Conservation (phyloP, 2,329 filamentous ascomycete species). For the Orbilia ellipsospora region DNA sequence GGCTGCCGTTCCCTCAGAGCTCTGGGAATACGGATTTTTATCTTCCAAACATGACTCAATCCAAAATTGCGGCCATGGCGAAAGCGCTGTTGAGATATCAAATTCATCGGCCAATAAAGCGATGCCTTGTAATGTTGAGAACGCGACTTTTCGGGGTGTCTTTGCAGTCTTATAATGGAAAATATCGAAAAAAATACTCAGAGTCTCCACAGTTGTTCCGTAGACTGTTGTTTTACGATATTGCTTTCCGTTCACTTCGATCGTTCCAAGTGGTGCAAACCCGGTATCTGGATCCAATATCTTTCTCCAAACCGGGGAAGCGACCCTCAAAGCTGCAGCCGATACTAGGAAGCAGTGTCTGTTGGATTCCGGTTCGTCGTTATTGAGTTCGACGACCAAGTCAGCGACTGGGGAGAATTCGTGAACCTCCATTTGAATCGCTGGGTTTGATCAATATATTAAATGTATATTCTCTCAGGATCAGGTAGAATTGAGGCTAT, state of each 20-base stretch:
- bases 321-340: slow-evolving; percentile 12
- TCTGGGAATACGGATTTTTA: background rate
- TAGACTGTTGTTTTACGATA: slow-evolving; percentile 18
- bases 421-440: background rate
- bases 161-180: slow-evolving; percentile 12
- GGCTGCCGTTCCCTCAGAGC: background rate
- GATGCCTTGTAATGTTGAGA: slow-evolving; percentile 3
- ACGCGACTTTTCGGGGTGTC: slow-evolving; percentile 7
- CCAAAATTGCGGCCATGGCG: slow-evolving; percentile 34
- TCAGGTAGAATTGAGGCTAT: no score
- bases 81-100: slow-evolving; percentile 13
- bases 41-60: slow-evolving; percentile 1
- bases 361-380: background rate
- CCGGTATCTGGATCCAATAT: slow-evolving; percentile 20
- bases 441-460: background rate
- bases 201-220: background rate
- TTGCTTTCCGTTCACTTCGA: slow-evolving; percentile 2
- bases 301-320: slow-evolving; percentile 29
- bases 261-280: slow-evolving; percentile 15
- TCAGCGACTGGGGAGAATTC: slow-evolving; percentile 19
- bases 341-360: slow-evolving; percentile 17
- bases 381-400: slow-evolving; percentile 18
- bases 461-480: no score
- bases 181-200: slow-evolving; percentile 26
- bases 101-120: slow-evolving; percentile 29